Evolutionary conservation across 805 yeast species (phyloP).

Genomic region (Citeromyces matritensis): DNA sequence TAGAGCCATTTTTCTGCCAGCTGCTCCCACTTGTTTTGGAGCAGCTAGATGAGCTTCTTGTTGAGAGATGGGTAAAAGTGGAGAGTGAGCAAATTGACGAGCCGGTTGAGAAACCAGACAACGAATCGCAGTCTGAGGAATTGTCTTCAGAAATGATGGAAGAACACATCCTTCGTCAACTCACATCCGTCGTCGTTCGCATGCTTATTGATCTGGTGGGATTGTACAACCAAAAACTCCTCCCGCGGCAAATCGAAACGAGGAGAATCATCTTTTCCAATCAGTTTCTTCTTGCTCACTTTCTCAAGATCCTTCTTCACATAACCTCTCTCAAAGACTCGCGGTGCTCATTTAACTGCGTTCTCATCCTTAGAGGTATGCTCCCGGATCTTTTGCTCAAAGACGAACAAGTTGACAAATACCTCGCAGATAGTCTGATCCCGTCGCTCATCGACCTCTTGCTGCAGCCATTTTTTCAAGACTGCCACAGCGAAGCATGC

Average conservation of each 20-base stretch:
- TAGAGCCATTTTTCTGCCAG: slow-evolving; percentile 56
- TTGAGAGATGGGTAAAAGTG: slow-evolving; percentile 62
- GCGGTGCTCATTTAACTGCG: slow-evolving; percentile 84
- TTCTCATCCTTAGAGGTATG: slow-evolving; percentile 63
- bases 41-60: slow-evolving; percentile 61
- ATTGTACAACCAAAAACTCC: slow-evolving; percentile 33
- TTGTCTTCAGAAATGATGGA: slow-evolving; percentile 98
- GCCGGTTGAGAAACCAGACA: slow-evolving; percentile 9
- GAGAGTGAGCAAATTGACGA: slow-evolving; percentile 40
- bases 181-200: slow-evolving; percentile 84
- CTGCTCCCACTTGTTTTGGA: slow-evolving; percentile 64
- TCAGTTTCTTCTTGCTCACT: slow-evolving; percentile 59
- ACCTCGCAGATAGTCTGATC: slow-evolving; percentile 48
- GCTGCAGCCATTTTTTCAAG: slow-evolving; percentile 63
- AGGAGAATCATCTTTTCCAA: slow-evolving; percentile 52
- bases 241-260: slow-evolving; percentile 49
- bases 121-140: slow-evolving; percentile 43
- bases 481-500: slow-evolving; percentile 87
- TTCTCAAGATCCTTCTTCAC: slow-evolving; percentile 60
- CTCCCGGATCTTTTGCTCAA: slow-evolving; percentile 53
- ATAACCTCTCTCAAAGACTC: slow-evolving; percentile 76
- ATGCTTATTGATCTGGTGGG: slow-evolving; percentile 79
- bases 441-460: slow-evolving; percentile 56
- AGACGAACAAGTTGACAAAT: slow-evolving; percentile 64
- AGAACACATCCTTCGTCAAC: slow-evolving; percentile 83